Evolutionary conservation across 2,329 filamentous ascomycete genomes (phyloP).

Genomic region (Juglanconis juglandina): DNA sequence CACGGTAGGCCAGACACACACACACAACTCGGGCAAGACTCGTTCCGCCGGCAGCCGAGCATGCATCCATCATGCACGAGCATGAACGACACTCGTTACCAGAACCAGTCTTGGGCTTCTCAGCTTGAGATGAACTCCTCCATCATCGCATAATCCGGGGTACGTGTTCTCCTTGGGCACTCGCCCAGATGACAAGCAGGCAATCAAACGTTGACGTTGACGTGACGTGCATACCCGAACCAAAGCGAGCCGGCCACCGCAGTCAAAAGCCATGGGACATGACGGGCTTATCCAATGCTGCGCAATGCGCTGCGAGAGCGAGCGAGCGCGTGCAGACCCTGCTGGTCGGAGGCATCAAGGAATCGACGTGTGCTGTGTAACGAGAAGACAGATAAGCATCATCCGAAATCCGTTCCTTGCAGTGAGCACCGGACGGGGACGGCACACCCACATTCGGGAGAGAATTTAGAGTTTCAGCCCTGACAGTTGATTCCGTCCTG

Average conservation of each 20-base stretch:
- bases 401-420: neutral
- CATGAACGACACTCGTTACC: neutral
- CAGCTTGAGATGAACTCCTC: neutral
- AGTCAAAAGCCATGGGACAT: neutral
- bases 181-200: neutral
- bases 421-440: neutral
- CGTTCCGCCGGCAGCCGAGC: too few species aligned
- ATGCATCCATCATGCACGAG: neutral
- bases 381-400: neutral
- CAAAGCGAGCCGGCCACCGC: neutral
- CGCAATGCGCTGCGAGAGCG: neutral
- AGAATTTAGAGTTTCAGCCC: constrained; percentile 1
- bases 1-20: too few species aligned
- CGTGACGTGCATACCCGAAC: neutral
- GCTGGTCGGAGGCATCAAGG: neutral
- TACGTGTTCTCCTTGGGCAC: too few species aligned
- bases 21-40: neutral
- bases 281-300: neutral
- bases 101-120: neutral
- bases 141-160: neutral
- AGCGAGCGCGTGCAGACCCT: neutral
- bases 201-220: neutral
- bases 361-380: neutral
- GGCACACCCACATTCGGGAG: neutral
- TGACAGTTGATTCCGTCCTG: neutral